Evolutionary conservation across 2,329 filamentous ascomycete genomes (phyloP), one percentile per base, ranked within the genome.

Genomic region (Hirsutella rhossiliensis): DNA sequence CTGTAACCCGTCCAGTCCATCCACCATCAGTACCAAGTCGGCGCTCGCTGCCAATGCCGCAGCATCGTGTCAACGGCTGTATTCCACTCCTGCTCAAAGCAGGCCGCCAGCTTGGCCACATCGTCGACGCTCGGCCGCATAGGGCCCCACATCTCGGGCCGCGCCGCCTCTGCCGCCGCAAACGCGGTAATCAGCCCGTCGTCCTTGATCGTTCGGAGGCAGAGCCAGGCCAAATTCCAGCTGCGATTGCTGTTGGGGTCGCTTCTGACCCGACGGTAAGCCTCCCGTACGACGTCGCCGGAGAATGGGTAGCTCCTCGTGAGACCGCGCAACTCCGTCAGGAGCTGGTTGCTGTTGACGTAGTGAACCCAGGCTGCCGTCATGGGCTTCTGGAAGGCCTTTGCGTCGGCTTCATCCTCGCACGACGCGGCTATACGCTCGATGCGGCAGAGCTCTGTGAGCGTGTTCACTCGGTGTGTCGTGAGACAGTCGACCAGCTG

Each of bases 151-250:
- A 87, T 87, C 45, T 76, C 73, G 4, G 75, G 77, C 51, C 73
- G 75, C 13, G 66, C 63, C 0, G 82, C 78, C 54, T 86, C 78
- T 12, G 67, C 58, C 30, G 69, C 66, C 0, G 83, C 80, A 54
- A 82, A 82, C 32, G 69, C 67, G 0, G 72, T 58, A 18, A 87
- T 71, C 40, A 87, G 65, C 44, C 72, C 70, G 48, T 81, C 78
- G 45, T 77, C 73, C 19, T 71, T 67, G 42, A 86, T 78, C 59
- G 84, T 85, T 37, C 64, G 65, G 11, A 87, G 63, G 29, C 83
- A 78, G 39, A 87, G 64, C 82, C 83, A 87, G 37, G 80, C 83
- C 52, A 83, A 68, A 56, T 87, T 88, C 82, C 84, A 87, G 56
- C 81, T 86, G 20, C 78, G 72, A 52, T 78, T 79, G 50, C 78